Conservation (phyloP, 1,284 basidiomycete species). For the Ganoderma resinaceum region DNA sequence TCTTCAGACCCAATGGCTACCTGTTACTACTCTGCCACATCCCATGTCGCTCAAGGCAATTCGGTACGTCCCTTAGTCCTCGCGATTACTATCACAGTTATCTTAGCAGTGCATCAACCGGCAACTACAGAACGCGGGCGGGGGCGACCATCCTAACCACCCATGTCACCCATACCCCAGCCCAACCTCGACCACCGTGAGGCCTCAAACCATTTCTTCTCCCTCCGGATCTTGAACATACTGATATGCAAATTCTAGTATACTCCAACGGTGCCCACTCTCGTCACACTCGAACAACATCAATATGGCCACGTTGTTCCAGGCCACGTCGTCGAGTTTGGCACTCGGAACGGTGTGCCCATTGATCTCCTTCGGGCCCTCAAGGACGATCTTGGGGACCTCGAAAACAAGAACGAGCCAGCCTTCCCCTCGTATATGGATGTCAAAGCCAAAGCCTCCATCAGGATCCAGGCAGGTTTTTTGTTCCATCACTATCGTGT, state of each 20-base stretch:
- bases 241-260: background rate
- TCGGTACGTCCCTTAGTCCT: background rate
- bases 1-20: background rate
- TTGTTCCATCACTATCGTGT: background rate
- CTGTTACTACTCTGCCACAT: background rate
- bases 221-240: background rate
- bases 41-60: background rate
- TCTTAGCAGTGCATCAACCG: background rate
- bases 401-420: background rate
- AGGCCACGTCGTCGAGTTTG: constrained; percentile 5
- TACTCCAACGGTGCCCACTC: background rate
- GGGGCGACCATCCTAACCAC: background rate
- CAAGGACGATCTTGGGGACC: background rate
- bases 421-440: constrained; percentile 13
- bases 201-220: background rate
- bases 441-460: constrained; percentile 16
- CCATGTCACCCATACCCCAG: background rate
- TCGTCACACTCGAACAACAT: background rate
- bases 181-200: background rate
- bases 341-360: background rate
- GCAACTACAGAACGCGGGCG: background rate
- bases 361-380: constrained; percentile 5
- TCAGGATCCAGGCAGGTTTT: constrained; percentile 15
- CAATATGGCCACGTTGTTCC: background rate
- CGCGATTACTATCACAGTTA: background rate